A percentile compares a stretch with the other conserved stretches of the same genome.
These are phyloP conservation scores for Circinella umbellata DNA, from an alignment of 371 early-diverging fungal species.

Conservation along the genomic window DNA sequence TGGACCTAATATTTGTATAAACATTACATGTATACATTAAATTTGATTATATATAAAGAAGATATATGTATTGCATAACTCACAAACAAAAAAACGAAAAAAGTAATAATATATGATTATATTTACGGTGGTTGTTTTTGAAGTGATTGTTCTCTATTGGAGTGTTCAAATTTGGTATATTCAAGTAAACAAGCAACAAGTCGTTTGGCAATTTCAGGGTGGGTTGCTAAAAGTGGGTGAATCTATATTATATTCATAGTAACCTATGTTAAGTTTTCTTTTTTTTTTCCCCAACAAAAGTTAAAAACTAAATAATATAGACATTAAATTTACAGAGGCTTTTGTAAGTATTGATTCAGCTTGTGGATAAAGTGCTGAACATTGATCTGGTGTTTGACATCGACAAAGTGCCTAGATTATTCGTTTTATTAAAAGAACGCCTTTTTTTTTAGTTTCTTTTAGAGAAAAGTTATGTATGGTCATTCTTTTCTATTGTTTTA, in stretches of 20 bases:
- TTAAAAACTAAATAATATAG: not conserved
- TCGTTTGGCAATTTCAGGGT: not conserved
- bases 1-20: not conserved
- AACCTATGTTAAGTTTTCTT: not conserved
- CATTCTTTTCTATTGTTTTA: too few relatives aligned
- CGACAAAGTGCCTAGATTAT: not conserved
- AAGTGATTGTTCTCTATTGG: not conserved
- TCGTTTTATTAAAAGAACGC: too few relatives aligned
- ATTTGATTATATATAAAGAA: too few relatives aligned
- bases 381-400: conserved; percentile 9
- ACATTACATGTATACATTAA: not conserved
- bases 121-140: not conserved
- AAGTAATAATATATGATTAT: too few relatives aligned
- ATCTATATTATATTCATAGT: not conserved
- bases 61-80: too few relatives aligned
- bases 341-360: not conserved
- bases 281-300: not conserved
- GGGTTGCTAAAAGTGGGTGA: conserved; percentile 8
- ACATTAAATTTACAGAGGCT: not conserved
- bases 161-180: conserved; percentile 9
- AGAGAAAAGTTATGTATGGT: not conserved
- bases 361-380: conserved; percentile 3
- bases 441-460: too few relatives aligned
- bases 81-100: not conserved
- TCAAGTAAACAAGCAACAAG: conserved; percentile 14